These are phyloP conservation scores for Talaromyces sp. DNA, from an alignment of 2,329 filamentous ascomycete genomes.

Conservation along the genomic window DNA sequence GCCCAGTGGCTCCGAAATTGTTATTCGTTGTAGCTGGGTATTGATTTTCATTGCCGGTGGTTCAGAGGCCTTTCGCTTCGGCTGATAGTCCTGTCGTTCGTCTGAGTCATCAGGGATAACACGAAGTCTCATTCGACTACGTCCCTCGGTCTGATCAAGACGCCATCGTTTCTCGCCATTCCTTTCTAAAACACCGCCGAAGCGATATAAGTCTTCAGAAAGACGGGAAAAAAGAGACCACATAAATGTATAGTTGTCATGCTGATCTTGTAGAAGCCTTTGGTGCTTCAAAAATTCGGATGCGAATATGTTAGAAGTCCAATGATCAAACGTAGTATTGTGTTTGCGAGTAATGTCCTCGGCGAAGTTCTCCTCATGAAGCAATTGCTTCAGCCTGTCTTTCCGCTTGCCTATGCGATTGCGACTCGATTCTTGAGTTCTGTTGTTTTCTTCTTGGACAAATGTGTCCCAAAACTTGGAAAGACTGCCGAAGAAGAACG, in stretches of 20 bases:
- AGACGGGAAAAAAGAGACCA: constrained; percentile 73
- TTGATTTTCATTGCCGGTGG: constrained; percentile 47
- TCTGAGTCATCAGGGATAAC: constrained; percentile 73
- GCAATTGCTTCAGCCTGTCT: constrained; percentile 80
- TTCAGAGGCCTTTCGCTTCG: constrained; percentile 70
- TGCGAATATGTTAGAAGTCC: constrained; percentile 92
- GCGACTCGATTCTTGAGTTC: constrained; percentile 71
- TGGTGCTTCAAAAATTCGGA: constrained; percentile 92
- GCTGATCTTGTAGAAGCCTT: constrained; percentile 82
- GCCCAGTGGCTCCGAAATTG: constrained; percentile 42
- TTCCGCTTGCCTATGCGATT: constrained; percentile 69
- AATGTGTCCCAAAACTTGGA: constrained; percentile 86
- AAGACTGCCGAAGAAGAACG: constrained; percentile 76
- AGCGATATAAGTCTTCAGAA: constrained; percentile 71
- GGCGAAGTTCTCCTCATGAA: constrained; percentile 62
- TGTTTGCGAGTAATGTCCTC: constrained; percentile 77
- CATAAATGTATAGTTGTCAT: constrained; percentile 80
- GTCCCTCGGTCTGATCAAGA: constrained; percentile 89
- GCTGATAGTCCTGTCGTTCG: constrained; percentile 72
- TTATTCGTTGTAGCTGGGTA: constrained; percentile 40
- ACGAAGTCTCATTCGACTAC: constrained; percentile 89
- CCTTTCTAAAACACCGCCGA: constrained; percentile 75
- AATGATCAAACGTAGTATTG: constrained; percentile 80
- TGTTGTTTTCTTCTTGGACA: constrained; percentile 75
- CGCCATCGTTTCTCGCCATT: constrained; percentile 72